phyloP scores from a whole-genome alignment of 2,329 filamentous ascomycete genomes.

The Pseudogymnoascus sp. region DNA sequence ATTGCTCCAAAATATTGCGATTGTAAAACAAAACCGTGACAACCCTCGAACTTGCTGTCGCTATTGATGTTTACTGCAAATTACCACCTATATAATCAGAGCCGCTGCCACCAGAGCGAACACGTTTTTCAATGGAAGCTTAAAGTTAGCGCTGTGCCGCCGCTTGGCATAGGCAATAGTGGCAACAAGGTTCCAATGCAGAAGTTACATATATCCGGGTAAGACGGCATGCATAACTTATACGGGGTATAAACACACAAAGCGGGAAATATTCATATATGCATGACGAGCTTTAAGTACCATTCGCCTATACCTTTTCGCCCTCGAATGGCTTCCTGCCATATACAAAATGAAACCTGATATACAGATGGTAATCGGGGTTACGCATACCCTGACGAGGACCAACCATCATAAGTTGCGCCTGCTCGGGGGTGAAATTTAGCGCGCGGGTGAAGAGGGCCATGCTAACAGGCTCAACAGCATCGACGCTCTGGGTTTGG shows the following conservation, averaged over 20 bases:
- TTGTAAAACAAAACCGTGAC: no score
- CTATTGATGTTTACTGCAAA: not conserved
- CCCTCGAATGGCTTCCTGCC: slow-evolving; percentile 23
- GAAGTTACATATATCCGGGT: not conserved
- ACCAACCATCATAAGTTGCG: slow-evolving; percentile 12
- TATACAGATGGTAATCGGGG: slow-evolving; percentile 15
- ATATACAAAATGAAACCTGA: slow-evolving; percentile 15
- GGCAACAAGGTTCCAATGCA: not conserved
- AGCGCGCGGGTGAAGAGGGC: slow-evolving; percentile 16
- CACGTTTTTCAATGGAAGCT: not conserved
- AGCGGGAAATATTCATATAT: not conserved
- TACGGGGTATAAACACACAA: not conserved
- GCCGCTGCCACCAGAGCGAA: not conserved
- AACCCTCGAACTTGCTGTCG: not conserved
- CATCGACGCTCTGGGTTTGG: slow-evolving; percentile 15
- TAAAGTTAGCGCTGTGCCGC: not conserved
- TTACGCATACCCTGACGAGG: slow-evolving; percentile 15
- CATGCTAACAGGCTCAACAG: slow-evolving; percentile 14
- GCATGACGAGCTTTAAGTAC: not conserved
- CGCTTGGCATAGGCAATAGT: not conserved
- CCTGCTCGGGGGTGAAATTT: slow-evolving; percentile 13
- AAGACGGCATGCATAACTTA: not conserved
- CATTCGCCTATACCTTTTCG: not conserved
- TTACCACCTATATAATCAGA: not conserved
- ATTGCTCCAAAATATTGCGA: no score